phyloP scores from a whole-genome alignment of 2,329 filamentous ascomycete genomes.

The Juglanconis oblonga region DNA sequence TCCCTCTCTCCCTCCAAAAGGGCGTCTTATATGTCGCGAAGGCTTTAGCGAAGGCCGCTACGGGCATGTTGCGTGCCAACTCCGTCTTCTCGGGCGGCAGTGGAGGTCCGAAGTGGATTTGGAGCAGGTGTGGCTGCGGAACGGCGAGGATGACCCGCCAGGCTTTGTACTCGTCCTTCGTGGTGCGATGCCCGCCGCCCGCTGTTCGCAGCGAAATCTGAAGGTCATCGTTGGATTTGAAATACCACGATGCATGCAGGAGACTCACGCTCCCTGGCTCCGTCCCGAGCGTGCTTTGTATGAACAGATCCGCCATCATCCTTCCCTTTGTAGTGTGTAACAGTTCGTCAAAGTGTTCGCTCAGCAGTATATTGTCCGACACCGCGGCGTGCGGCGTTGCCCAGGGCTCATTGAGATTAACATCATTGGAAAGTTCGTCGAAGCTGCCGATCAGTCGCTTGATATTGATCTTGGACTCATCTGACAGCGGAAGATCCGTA shows the following conservation, averaged over 20 bases:
- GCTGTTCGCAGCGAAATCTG: slow-evolving; percentile 1
- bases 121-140: background rate
- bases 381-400: too few species aligned
- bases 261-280: background rate
- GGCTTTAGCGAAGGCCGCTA: slow-evolving; percentile 15
- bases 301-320: slow-evolving; percentile 9
- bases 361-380: slow-evolving; percentile 8
- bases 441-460: too few species aligned
- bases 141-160: too few species aligned
- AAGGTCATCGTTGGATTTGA: slow-evolving; percentile 8
- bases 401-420: too few species aligned
- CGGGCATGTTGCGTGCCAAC: slow-evolving; percentile 14
- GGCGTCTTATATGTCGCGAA: slow-evolving; percentile 18
- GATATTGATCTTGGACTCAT: too few species aligned
- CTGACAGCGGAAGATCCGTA: too few species aligned
- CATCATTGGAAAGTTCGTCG: too few species aligned
- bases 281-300: slow-evolving; percentile 13
- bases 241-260: slow-evolving; percentile 17
- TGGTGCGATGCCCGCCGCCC: slow-evolving; percentile 12
- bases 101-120: too few species aligned
- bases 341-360: slow-evolving; percentile 9
- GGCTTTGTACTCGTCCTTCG: too few species aligned
- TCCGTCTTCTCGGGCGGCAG: too few species aligned
- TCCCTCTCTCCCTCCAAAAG: slow-evolving; percentile 16
- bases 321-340: slow-evolving; percentile 7